Evolutionary conservation across 2,329 filamentous ascomycete species (phyloP).

Genomic region (Plenodomus tracheiphilus): DNA sequence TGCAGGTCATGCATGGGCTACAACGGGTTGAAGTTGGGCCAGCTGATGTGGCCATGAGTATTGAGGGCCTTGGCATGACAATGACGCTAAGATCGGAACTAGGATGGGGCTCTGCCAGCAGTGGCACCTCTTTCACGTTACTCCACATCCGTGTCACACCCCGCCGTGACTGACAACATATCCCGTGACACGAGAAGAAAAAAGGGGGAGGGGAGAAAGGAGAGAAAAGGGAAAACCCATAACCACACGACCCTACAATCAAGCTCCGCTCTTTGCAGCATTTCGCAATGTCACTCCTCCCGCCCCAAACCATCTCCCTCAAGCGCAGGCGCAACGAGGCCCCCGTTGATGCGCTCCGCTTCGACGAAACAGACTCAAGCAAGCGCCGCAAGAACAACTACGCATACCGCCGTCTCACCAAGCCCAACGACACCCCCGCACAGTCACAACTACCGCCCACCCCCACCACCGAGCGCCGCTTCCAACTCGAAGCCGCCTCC

Average conservation of each 20-base stretch:
- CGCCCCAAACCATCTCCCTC: constrained; percentile 44
- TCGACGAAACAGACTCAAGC: constrained; percentile 21
- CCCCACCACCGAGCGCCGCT: constrained; percentile 25
- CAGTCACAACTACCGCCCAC: constrained; percentile 17
- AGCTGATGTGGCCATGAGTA: constrained; percentile 17
- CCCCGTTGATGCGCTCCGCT: constrained; percentile 56
- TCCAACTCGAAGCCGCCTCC: constrained; percentile 25
- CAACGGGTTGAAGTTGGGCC: constrained; percentile 6
- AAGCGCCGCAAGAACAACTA: constrained; percentile 29
- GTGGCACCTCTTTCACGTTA: constrained; percentile 9
- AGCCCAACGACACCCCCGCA: constrained; percentile 19
- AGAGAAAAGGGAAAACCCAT: too few species aligned
- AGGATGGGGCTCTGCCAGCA: constrained; percentile 13
- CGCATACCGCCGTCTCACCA: constrained; percentile 28
- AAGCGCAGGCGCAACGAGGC: constrained; percentile 62
- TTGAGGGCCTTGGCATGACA: neutral
- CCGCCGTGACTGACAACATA: neutral
- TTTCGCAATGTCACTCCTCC: constrained; percentile 20
- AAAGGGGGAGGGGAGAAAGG: too few species aligned
- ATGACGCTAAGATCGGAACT: neutral
- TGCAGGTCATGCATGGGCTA: constrained; percentile 17
- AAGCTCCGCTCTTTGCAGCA: neutral
- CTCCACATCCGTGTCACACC: too few species aligned
- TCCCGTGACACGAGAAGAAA: neutral
- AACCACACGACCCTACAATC: too few species aligned